Evolutionary conservation across 441 rosid species (phyloP).

Genomic region (Mallotus repandus): DNA sequence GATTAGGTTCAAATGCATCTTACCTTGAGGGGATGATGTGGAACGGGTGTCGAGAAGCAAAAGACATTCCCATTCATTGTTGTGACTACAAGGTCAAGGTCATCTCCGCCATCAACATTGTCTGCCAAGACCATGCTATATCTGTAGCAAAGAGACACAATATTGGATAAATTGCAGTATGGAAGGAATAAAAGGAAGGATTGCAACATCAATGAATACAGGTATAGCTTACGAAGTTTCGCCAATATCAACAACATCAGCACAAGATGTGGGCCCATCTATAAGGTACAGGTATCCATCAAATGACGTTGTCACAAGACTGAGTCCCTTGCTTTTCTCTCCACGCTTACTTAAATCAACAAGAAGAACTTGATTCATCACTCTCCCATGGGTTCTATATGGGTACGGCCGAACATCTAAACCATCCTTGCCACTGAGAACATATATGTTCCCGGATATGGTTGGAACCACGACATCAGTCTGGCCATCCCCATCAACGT

Average conservation of each 20-base stretch:
- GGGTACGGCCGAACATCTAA: slow-evolving; percentile 93
- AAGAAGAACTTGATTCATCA: slow-evolving; percentile 98
- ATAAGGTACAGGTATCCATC: slow-evolving; percentile 97
- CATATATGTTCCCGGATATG: slow-evolving; percentile 86
- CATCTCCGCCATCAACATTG: slow-evolving; percentile 99
- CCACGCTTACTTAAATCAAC: slow-evolving; percentile 82
- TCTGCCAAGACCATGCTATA: slow-evolving; percentile 98
- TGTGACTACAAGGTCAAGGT: slow-evolving; percentile 94
- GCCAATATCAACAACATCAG: slow-evolving; percentile 97
- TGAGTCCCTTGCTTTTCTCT: slow-evolving; percentile 84
- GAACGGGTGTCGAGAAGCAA: slow-evolving; percentile 96
- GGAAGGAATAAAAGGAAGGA: slow-evolving; percentile 14
- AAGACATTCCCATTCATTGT: slow-evolving; percentile 99
- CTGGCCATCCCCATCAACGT: slow-evolving; percentile 96
- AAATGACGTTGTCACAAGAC: slow-evolving; percentile 91
- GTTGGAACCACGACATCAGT: slow-evolving; percentile 97
- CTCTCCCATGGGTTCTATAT: slow-evolving; percentile 96
- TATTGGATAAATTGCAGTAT: slow-evolving; percentile 19
- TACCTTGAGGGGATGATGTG: slow-evolving; percentile 98
- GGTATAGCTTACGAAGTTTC: slow-evolving; percentile 86
- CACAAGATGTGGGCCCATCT: slow-evolving; percentile 97
- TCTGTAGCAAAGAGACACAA: slow-evolving; percentile 42
- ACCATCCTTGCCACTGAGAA: slow-evolving; percentile 97
- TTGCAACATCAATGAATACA: slow-evolving; percentile 8
- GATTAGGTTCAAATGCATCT: slow-evolving; percentile 26